Base-by-base conservation (phyloP, 192 early-diverging fungal species). In the Entophlyctis helioformis region DNA sequence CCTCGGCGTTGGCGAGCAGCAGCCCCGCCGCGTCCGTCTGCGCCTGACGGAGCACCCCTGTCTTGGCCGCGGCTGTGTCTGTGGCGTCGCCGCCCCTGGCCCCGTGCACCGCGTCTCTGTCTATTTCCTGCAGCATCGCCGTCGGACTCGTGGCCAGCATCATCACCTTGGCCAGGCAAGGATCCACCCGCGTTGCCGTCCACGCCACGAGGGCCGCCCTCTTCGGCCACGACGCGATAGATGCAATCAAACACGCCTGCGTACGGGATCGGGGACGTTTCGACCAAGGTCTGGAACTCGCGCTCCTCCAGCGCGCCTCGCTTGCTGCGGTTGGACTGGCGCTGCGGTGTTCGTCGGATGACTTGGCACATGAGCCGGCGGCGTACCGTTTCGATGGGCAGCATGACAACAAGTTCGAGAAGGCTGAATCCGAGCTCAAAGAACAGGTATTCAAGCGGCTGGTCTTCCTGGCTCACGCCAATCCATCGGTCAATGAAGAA, bases 341-440 rank as follows among this genome's bases (percentile, higher is more conserved):
- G n/a, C n/a, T n/a, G n/a, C n/a, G n/a, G n/a, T 13, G 44, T 37
- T 50, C n/a, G 6, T 22, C 34, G 2, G 26, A 48, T 49, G 10
- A 63, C 48, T 58, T 97, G 93, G 39, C 83, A 83, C 39, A 88
- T 82, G 32, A 98, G 58, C 6, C 94, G 67, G 41, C 82, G 73
- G 21, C 87, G 69, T 46, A 87, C 71, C 1, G 90, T 98, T 29
- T 95, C 87, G 4, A 98, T 48, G 0, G 94, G 94, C 37, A 91
- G 50, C 44, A 80, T 79, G 7, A 93, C 74, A 12, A 81, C 43
- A 3, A 88, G 59, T 28, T 91, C 76, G 4, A 90, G 22, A 0
- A 78, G 76, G 16, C 76, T 72, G 37, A 87, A 59, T 2, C 56
- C 64, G 19, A 97, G 53, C 24, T 82, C 80, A 12, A 27, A 18